Conservation (phyloP, 2,329 filamentous ascomycete species). For the Trichoderma gracile region DNA sequence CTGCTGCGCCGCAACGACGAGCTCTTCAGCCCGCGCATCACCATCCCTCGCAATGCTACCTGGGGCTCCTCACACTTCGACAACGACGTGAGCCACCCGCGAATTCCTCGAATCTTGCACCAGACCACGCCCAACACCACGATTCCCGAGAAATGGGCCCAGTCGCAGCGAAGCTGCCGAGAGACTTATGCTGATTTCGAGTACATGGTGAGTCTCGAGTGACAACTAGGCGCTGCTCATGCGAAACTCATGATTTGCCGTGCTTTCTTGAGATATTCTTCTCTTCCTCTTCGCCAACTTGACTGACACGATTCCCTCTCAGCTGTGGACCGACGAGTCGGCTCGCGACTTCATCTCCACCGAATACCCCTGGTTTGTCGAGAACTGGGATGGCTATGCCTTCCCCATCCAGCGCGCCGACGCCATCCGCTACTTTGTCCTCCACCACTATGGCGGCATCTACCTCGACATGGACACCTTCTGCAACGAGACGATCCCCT, state of each 20-base stretch:
- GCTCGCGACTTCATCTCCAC: conserved; percentile 69
- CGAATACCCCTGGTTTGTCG: conserved; percentile 76
- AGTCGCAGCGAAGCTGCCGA: conserved; percentile 10
- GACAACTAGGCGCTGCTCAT: not conserved
- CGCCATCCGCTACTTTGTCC: conserved; percentile 75
- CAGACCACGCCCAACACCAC: conserved; percentile 3
- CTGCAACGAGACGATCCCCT: conserved; percentile 16
- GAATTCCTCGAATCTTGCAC: conserved; percentile 15
- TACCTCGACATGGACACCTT: conserved; percentile 72
- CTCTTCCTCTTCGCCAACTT: not conserved
- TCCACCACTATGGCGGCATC: conserved; percentile 75
- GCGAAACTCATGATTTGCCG: not conserved
- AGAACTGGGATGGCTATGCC: conserved; percentile 71
- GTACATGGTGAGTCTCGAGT: conserved; percentile 7
- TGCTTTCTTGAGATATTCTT: not conserved
- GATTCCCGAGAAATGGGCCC: conserved; percentile 13
- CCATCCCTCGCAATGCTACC: not conserved
- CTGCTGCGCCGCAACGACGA: conserved; percentile 13
- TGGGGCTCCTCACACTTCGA: not conserved
- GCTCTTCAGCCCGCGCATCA: conserved; percentile 3
- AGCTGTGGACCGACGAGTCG: conserved; percentile 76
- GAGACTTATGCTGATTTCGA: conserved; percentile 12
- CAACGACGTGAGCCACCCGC: conserved; percentile 1
- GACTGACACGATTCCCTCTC: not conserved
- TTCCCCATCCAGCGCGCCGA: conserved; percentile 78